These are phyloP conservation scores for Nicotiana tomentosiformis DNA, from an alignment of 257 asterid genomes.

Conservation along the genomic window DNA sequence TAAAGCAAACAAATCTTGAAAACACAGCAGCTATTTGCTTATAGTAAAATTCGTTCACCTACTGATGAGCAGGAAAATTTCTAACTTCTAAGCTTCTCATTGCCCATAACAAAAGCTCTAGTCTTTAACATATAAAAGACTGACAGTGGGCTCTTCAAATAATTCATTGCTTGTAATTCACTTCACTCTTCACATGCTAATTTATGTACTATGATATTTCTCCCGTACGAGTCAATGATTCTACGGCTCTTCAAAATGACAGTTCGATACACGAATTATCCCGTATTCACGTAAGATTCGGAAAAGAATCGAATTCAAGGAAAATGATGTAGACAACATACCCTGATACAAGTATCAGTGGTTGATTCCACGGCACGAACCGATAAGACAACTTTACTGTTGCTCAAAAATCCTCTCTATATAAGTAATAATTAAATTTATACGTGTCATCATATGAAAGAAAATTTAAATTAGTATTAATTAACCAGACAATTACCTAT, in stretches of 20 bases:
- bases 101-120: background rate
- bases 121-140: background rate
- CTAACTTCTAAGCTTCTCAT: background rate
- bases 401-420: too few species aligned
- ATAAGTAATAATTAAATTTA: too few species aligned
- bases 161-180: background rate
- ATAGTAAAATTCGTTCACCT: background rate
- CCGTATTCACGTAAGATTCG: accelerated
- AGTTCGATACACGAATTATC: too few species aligned
- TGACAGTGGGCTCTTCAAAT: background rate
- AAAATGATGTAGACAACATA: accelerated
- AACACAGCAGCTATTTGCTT: background rate
- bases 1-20: background rate
- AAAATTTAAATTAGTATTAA: too few species aligned
- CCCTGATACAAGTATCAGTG: too few species aligned
- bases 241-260: too few species aligned
- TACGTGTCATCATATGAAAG: too few species aligned
- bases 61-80: background rate
- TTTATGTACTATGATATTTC: background rate
- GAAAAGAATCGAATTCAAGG: too few species aligned
- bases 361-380: too few species aligned
- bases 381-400: too few species aligned
- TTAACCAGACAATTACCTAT: too few species aligned
- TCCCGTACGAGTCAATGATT: too few species aligned
- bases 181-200: background rate